Evolutionary conservation across 352 stramenopile genomes (phyloP), one percentile per base, ranked within the genome.

Genomic region (Globisporangium carolinianum): DNA sequence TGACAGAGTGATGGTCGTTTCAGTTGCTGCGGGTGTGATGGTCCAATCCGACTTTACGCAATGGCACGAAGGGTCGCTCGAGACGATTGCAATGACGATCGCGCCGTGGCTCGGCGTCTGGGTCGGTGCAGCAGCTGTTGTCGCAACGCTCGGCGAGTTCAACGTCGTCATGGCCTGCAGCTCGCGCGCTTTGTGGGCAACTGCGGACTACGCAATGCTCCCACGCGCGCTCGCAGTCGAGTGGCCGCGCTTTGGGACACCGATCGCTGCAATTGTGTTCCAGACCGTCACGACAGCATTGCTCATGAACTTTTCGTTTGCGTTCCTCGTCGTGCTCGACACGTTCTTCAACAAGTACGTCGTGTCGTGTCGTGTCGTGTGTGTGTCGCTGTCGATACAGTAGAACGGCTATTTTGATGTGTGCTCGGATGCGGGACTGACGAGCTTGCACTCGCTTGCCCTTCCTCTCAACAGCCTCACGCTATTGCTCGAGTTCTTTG

Each of bases 331-430:
- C 17, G 75, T 92, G 12, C 60, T 94, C 9, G 84, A 94, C 63
- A 94, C 84, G 0, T 89, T 91, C 60, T 92, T 91, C 71, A 94
- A 94, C 79, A 94, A 94, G 79, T 91, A 72, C 53, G 79, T 86
- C 5, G 4, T 15, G 35, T 6, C 0, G 3, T 14, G n/a, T n/a
- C n/a, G n/a, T n/a, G n/a, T n/a, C n/a, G n/a, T n/a, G n/a, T n/a
- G 0, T 43, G 6, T 24, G 50, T 36, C 24, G 24, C 24, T 24
- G 24, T 24, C 24, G 24, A 24, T 24, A 24, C 24, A 24, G 24
- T 24, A 24, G 24, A 24, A 24, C 24, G 24, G 24, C 24, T 24
- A 24, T 24, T 24, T 24, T 24, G 24, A 24, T 24, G 24, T 24
- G 24, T 24, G 24, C 24, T 24, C 24, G 1, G 24, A 24, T 24